phyloP scores from a whole-genome alignment of 2,329 filamentous ascomycete species.

The Diplodia scrobiculata region DNA sequence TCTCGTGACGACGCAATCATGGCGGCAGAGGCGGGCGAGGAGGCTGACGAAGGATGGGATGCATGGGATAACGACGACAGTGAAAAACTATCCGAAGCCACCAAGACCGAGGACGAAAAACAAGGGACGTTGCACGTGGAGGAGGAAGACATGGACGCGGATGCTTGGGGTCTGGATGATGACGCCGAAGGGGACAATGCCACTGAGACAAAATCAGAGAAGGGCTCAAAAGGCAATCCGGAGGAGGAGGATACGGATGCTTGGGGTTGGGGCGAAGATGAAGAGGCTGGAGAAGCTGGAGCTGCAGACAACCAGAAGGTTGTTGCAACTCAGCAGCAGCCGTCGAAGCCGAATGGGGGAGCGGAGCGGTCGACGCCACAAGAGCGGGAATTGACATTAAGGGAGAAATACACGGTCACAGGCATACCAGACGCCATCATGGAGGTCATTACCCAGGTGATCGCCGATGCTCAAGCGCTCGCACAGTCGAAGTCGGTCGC shows the following conservation, averaged over 20 bases:
- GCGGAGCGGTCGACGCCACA: conserved; percentile 34
- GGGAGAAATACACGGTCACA: conserved; percentile 85
- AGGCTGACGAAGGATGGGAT: conserved; percentile 74
- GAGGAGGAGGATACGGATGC: conserved; percentile 60
- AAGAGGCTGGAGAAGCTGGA: conserved; percentile 31
- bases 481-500: conserved; percentile 54
- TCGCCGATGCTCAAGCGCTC: conserved; percentile 56
- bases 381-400: conserved; percentile 70
- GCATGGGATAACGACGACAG: conserved; percentile 73
- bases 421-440: conserved; percentile 80
- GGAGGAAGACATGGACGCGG: conserved; percentile 49
- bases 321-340: conserved; percentile 34
- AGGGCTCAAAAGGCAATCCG: conserved; percentile 39
- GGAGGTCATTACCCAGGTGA: conserved; percentile 60
- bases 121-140: conserved; percentile 33
- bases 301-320: conserved; percentile 31
- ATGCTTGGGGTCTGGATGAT: conserved; percentile 52
- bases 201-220: conserved; percentile 40
- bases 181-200: conserved; percentile 36
- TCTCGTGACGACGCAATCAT: conserved; percentile 69
- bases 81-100: conserved; percentile 31
- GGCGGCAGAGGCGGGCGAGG: conserved; percentile 53
- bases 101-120: conserved; percentile 23
- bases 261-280: conserved; percentile 83
- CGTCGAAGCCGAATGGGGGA: conserved; percentile 38